phyloP scores from a whole-genome alignment of 2,329 filamentous ascomycete species.

The Exophiala sideris region DNA sequence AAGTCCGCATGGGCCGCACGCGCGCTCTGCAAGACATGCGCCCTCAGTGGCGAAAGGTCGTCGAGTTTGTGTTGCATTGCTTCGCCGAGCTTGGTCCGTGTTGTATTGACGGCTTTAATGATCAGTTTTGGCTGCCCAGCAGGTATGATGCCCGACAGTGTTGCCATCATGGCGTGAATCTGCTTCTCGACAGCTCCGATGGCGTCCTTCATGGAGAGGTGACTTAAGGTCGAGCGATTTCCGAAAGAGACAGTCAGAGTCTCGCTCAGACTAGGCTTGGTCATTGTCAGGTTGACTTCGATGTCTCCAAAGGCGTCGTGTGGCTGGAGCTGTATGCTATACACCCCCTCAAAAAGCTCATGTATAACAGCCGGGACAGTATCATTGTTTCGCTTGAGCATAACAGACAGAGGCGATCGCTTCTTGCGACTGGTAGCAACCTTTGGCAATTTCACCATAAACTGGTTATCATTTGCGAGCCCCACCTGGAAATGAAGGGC shows the following conservation, averaged over 20 bases:
- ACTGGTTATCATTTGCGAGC: constrained; percentile 9
- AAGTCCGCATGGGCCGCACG: background rate
- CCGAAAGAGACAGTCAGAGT: constrained; percentile 40
- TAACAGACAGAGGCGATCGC: constrained; percentile 46
- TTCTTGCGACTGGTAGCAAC: constrained; percentile 35
- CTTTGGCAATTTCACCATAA: constrained; percentile 18
- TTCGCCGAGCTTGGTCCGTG: background rate
- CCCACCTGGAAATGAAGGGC: constrained; percentile 17
- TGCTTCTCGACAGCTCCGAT: constrained; percentile 37
- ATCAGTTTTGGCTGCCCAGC: background rate
- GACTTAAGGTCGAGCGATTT: constrained; percentile 47
- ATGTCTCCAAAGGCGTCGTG: constrained; percentile 49
- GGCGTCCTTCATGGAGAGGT: constrained; percentile 43
- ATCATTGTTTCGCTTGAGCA: constrained; percentile 43
- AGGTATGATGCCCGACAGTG: background rate
- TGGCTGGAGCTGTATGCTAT: constrained; percentile 49
- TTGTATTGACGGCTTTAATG: background rate
- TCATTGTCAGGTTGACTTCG: constrained; percentile 46
- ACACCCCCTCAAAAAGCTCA: constrained; percentile 52
- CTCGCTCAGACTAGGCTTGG: constrained; percentile 35
- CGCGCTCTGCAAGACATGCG: background rate
- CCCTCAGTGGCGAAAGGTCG: background rate
- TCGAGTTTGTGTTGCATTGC: background rate
- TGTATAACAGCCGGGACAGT: constrained; percentile 46
- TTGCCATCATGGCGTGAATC: constrained; percentile 20